Evolutionary conservation across 257 asterid genomes (phyloP).

Genomic region (Jacaranda mimosifolia): DNA sequence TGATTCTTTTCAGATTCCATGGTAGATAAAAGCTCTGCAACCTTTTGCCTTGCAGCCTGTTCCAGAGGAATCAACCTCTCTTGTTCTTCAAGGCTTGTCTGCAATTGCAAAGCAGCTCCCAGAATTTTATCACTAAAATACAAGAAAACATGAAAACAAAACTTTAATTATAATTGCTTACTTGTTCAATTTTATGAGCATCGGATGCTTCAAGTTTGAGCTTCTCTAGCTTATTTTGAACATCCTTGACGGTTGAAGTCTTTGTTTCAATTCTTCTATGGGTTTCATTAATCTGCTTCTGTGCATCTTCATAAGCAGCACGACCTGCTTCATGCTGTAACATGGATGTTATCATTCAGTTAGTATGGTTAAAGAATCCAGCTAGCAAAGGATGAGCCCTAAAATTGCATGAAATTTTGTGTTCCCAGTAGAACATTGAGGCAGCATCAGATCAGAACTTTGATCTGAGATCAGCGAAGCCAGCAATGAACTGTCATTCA

Average conservation of each 20-base stretch:
- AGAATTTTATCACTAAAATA: neutral
- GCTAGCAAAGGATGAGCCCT: neutral
- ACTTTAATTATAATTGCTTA: conserved; percentile 36
- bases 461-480: neutral
- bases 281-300: conserved; percentile 70
- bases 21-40: conserved; percentile 75
- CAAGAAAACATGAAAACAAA: conserved; percentile 22
- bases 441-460: neutral
- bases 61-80: conserved; percentile 75
- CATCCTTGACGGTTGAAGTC: conserved; percentile 51
- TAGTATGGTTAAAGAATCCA: neutral
- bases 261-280: conserved; percentile 63
- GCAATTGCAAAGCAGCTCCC: conserved; percentile 37
- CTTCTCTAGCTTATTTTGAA: conserved; percentile 62
- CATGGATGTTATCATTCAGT: conserved; percentile 19
- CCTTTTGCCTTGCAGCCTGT: conserved; percentile 89
- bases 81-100: conserved; percentile 75
- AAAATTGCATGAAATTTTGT: neutral
- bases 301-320: conserved; percentile 87
- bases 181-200: conserved; percentile 76
- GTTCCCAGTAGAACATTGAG: neutral
- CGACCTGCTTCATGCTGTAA: conserved; percentile 85
- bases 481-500: neutral
- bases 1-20: conserved; percentile 93
- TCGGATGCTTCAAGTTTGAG: conserved; percentile 64